Percentiles rank a stretch among this genome's conserved stretches.
These are phyloP conservation scores for Tricholomella constricta DNA, from an alignment of 768 basidiomycete genomes.

Conservation along the genomic window DNA sequence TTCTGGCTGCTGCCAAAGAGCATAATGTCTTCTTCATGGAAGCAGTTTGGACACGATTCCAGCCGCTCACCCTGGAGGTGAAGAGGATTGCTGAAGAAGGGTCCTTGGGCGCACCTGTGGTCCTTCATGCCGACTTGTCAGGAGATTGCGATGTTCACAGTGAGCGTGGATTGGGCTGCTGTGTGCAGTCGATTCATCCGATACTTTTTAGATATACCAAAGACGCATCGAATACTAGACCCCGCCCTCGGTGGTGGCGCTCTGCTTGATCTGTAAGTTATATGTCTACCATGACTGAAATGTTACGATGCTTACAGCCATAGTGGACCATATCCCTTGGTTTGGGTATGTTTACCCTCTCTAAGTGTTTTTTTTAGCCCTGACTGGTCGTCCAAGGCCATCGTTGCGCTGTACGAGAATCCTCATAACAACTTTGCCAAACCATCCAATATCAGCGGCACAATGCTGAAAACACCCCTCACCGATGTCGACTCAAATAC, in stretches of 20 bases:
- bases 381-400: constrained; percentile 47
- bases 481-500: constrained; percentile 83
- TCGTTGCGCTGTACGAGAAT: constrained; percentile 78
- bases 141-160: constrained; percentile 65
- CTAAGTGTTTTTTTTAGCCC: background rate
- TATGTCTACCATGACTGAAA: background rate
- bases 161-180: constrained; percentile 32
- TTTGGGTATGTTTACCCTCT: constrained; percentile 56
- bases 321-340: constrained; percentile 80
- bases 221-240: constrained; percentile 75
- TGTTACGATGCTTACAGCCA: constrained; percentile 1
- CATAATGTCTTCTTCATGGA: constrained; percentile 90
- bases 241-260: constrained; percentile 82
- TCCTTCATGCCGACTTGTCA: constrained; percentile 79
- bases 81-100: constrained; percentile 65
- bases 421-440: constrained; percentile 62
- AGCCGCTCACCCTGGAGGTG: constrained; percentile 65
- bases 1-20: constrained; percentile 75
- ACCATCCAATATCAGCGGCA: constrained; percentile 62
- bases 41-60: constrained; percentile 86
- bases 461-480: constrained; percentile 76
- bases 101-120: constrained; percentile 63
- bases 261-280: constrained; percentile 74
- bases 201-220: constrained; percentile 54
- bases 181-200: background rate